Percentiles rank a stretch among this genome's conserved stretches.
These are phyloP conservation scores for Verticillium nubilum DNA, from an alignment of 2,329 filamentous ascomycete genomes.

Conservation along the genomic window DNA sequence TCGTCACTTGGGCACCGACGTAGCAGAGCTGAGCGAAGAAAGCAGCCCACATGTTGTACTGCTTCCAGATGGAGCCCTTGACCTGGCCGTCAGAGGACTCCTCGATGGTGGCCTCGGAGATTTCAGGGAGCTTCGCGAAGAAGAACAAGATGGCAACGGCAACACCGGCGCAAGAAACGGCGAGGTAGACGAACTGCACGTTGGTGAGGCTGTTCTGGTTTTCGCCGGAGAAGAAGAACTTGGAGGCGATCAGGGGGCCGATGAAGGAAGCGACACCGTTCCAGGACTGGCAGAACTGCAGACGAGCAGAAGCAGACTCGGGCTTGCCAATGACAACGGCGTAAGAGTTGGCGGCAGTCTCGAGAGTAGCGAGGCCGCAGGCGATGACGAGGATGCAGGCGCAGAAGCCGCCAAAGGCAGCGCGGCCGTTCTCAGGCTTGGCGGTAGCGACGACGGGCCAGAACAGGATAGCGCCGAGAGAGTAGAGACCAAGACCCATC, in stretches of 20 bases:
- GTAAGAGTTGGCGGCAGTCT: constrained; percentile 74
- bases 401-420: constrained; percentile 69
- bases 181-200: constrained; percentile 73
- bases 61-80: constrained; percentile 60
- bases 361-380: constrained; percentile 66
- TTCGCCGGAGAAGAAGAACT: constrained; percentile 62
- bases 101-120: constrained; percentile 44
- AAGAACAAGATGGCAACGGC: constrained; percentile 62
- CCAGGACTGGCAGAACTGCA: constrained; percentile 49
- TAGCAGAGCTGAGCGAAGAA: constrained; percentile 76
- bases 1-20: constrained; percentile 64
- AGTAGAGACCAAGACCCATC: constrained; percentile 60
- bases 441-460: constrained; percentile 49
- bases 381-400: constrained; percentile 69
- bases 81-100: constrained; percentile 36
- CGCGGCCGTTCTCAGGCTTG: constrained; percentile 21
- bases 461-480: constrained; percentile 51
- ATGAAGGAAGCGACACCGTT: constrained; percentile 51
- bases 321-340: constrained; percentile 43
- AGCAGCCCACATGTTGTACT: constrained; percentile 73
- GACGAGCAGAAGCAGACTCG: constrained; percentile 45
- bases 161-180: constrained; percentile 67
- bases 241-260: constrained; percentile 66
- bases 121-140: constrained; percentile 63
- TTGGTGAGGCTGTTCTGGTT: constrained; percentile 52